These are phyloP conservation scores for Cantharellus cinnabarinus DNA, from an alignment of 768 basidiomycete genomes.

Conservation along the genomic window DNA sequence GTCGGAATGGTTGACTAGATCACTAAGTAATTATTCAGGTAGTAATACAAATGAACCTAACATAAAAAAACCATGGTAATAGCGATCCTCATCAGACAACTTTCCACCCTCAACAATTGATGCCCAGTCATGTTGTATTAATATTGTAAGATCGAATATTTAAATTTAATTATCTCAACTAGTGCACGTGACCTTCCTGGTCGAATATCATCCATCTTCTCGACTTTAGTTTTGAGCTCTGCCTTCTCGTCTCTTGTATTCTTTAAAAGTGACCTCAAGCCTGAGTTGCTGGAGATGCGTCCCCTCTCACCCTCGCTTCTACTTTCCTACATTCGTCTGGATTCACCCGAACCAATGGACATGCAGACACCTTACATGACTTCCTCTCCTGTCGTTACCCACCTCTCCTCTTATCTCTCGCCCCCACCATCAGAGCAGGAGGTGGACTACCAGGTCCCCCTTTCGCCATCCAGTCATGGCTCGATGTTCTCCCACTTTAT, in stretches of 20 bases:
- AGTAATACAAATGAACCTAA: too few species aligned
- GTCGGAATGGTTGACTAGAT: too few species aligned
- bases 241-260: not conserved
- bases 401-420: slow-evolving; percentile 4
- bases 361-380: not conserved
- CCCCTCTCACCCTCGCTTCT: slow-evolving; percentile 4
- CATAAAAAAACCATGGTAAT: too few species aligned
- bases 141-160: too few species aligned
- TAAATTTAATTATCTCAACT: too few species aligned
- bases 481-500: too few species aligned
- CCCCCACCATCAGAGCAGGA: not conserved
- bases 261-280: not conserved
- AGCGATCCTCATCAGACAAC: too few species aligned
- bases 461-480: not conserved
- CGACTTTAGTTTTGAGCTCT: not conserved
- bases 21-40: too few species aligned
- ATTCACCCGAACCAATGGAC: slow-evolving; percentile 1
- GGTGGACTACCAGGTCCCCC: not conserved
- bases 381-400: not conserved
- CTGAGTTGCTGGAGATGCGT: not conserved
- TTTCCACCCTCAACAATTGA: too few species aligned
- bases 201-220: too few species aligned
- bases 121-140: too few species aligned
- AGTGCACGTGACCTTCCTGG: too few species aligned
- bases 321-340: slow-evolving; percentile 4